Percentiles rank a stretch among this genome's conserved stretches.
Conservation (phyloP, 257 asterid species). For the Przewalskia tangutica region DNA sequence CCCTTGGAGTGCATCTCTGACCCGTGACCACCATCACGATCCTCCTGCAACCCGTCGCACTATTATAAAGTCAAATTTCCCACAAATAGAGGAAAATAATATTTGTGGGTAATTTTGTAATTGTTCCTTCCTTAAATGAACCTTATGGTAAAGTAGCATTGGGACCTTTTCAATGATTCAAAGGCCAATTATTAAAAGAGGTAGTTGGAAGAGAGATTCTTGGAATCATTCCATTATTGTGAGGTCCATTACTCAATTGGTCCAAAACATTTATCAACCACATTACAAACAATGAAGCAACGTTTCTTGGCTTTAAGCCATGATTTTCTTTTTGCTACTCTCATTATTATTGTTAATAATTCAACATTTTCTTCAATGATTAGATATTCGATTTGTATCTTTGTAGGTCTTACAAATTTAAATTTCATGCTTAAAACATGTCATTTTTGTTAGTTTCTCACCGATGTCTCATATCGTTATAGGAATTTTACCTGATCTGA, state of each 20-base stretch:
- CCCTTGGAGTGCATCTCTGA: no score
- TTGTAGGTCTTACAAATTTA: not conserved
- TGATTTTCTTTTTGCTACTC: not conserved
- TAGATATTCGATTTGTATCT: not conserved
- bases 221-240: not conserved
- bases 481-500: no score
- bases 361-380: not conserved
- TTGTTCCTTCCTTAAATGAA: no score
- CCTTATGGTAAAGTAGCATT: not conserved
- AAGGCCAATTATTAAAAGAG: not conserved
- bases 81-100: no score
- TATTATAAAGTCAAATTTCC: no score
- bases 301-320: not conserved
- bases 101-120: no score
- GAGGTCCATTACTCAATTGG: constrained; percentile 3
- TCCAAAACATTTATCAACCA: not conserved
- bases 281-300: not conserved
- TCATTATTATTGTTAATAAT: not conserved
- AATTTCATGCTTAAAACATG: not conserved
- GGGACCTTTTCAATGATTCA: not conserved
- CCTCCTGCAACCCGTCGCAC: no score
- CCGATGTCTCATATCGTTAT: no score
- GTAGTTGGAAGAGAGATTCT: not conserved
- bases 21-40: no score
- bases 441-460: no score